These are phyloP conservation scores for Trichosporon sp. DNA, from an alignment of 1,284 basidiomycete species.

Conservation along the genomic window DNA sequence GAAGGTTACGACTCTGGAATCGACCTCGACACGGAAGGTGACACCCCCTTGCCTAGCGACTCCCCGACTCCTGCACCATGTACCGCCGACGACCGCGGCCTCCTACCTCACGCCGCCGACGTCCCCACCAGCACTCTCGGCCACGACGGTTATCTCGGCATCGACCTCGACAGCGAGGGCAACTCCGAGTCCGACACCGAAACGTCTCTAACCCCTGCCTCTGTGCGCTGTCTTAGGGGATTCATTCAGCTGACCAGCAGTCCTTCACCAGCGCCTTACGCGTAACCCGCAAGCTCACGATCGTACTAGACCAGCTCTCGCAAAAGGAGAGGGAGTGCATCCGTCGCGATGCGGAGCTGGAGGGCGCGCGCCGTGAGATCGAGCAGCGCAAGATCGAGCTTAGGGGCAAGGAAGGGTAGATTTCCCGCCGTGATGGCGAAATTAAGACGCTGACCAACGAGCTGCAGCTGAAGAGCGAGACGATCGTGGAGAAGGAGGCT, in stretches of 20 bases:
- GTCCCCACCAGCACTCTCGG: too few relatives aligned
- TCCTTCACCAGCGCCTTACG: background rate
- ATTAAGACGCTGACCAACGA: background rate
- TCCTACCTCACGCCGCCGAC: too few relatives aligned
- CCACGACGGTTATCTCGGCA: too few relatives aligned
- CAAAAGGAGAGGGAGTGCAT: background rate
- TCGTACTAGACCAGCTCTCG: background rate
- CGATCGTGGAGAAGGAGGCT: too few relatives aligned
- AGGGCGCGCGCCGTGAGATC: background rate
- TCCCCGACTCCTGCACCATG: background rate
- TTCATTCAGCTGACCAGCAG: background rate
- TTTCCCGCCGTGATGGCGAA: background rate
- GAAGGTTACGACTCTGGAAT: background rate
- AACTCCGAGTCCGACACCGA: background rate
- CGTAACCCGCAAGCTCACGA: background rate
- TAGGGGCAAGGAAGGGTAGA: background rate
- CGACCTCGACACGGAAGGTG: background rate
- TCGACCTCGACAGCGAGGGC: background rate
- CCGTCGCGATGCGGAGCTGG: background rate
- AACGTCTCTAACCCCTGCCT: background rate
- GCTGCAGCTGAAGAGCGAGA: background rate
- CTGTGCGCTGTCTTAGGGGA: background rate
- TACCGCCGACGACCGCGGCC: background rate
- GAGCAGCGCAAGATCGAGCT: background rate
- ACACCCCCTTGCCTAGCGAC: background rate